Evolutionary conservation across 2,329 filamentous ascomycete species (phyloP), one percentile per base, ranked within the genome.

Genomic region (Pseudogymnoascus sp.): DNA sequence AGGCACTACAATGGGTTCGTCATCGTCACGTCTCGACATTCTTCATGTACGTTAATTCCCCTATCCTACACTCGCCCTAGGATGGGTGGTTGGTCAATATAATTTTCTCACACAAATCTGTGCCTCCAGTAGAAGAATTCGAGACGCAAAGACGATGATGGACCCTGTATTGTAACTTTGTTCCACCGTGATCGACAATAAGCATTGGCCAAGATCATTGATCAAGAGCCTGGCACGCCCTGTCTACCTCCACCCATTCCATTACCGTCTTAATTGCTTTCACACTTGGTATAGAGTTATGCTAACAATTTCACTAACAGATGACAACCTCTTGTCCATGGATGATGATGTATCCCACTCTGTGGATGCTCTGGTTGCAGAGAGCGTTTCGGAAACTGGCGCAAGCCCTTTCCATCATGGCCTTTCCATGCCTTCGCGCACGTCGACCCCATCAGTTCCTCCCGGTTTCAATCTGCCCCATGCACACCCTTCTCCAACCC

Each of bases 321-420:
- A 88, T 75, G 85, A 88, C 70, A 82, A 85, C 60, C 74, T 85
- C n/a, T 72, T 77, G 43, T 77, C 79, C 64, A 82, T 81, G 9
- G 77, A 87, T 53, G 84, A 87, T 65, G 85, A 87, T 67, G 86
- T 82, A 11, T 81, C 79, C 2, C 79, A 79, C 46, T 86, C 83
- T n/a, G 84, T 90, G 42, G 87, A 90, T 72, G 86, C 86, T 3
- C 76, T 90, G 3, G 87, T 90, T 11, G 84, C 86, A 21, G 88
- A 90, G 70, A 66, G 68, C 65, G 61, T 61, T 64, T 65, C 62
- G 6, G 69, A 73, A 53, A 66, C 71, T 43, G 60, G 42, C 21
- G 37, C 61, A 56, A 63, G 38, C 38, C 64, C 59, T 25, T 62
- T 68, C 14, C 60, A 67, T 31, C 60, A 64, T 8, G 23, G 43